Conservation (phyloP, 805 yeast genomes). For the Metschnikowia lochheadii region DNA sequence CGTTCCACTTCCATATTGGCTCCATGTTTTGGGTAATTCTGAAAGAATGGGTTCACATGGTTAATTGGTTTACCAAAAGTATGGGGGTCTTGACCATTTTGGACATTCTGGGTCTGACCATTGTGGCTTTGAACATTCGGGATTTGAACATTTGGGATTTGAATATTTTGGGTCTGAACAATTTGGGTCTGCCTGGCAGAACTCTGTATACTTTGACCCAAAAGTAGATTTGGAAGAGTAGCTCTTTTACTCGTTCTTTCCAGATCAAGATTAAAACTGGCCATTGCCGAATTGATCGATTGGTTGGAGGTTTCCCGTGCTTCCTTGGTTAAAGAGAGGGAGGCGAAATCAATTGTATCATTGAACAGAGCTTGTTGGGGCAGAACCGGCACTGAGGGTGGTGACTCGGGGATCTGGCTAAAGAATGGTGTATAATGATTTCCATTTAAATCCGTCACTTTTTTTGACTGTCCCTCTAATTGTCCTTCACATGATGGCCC, state of each 20-base stretch:
- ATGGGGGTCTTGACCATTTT: background rate
- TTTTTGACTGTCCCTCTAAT: too few relatives aligned
- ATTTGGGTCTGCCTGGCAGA: too few relatives aligned
- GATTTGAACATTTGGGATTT: too few relatives aligned
- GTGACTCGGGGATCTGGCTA: slow-evolving; percentile 38
- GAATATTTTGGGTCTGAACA: too few relatives aligned
- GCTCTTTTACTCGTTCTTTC: background rate
- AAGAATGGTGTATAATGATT: slow-evolving; percentile 15
- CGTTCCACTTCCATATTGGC: background rate
- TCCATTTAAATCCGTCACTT: too few relatives aligned
- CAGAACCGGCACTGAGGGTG: slow-evolving; percentile 42
- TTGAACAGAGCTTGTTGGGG: slow-evolving; percentile 20
- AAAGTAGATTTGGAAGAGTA: background rate
- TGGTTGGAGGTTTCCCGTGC: background rate
- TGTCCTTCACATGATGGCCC: too few relatives aligned
- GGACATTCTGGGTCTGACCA: background rate
- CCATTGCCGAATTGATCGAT: slow-evolving; percentile 16
- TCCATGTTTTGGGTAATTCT: background rate
- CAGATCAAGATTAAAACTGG: slow-evolving; percentile 22
- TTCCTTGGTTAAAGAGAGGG: background rate
- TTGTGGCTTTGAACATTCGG: background rate
- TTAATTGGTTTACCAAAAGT: slow-evolving; percentile 7
- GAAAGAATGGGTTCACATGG: slow-evolving; percentile 1
- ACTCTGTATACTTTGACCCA: background rate
- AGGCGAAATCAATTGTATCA: background rate